A percentile compares a stretch with the other conserved stretches of the same genome.
Conservation (phyloP, 2,329 filamentous ascomycete species). For the Paecilomyces formosus region DNA sequence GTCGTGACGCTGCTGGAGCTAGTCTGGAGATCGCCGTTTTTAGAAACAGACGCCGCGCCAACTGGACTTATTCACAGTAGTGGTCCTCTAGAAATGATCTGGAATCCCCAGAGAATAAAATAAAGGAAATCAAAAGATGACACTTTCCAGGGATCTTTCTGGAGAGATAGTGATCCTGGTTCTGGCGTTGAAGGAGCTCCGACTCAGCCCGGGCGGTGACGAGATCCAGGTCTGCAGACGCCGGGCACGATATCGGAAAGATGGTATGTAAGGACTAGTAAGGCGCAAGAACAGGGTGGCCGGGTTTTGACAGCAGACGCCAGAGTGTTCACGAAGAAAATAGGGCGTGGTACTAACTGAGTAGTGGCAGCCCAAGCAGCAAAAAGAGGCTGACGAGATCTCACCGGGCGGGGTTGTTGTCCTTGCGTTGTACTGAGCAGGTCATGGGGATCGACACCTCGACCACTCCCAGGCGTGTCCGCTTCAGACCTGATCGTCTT, state of each 20-base stretch:
- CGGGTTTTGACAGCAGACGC: neutral
- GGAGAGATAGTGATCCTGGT: neutral
- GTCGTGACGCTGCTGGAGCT: neutral
- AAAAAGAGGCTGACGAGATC: neutral
- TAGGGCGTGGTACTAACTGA: neutral
- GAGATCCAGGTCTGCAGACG: neutral
- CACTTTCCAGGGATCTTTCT: neutral
- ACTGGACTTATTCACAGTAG: neutral
- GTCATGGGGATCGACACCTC: neutral
- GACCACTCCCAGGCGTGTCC: neutral
- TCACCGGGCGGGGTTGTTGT: neutral
- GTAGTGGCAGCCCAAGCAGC: neutral
- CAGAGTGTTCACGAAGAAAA: neutral
- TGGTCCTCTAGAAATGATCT: neutral
- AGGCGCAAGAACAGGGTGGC: neutral
- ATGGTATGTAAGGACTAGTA: neutral
- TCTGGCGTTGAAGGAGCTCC: neutral
- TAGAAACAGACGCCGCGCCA: neutral
- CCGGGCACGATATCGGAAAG: neutral
- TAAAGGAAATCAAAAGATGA: neutral
- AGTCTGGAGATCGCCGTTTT: neutral
- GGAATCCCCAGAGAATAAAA: neutral
- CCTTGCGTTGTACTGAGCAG: neutral
- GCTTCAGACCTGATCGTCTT: neutral
- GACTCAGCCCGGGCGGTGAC: neutral